phyloP scores from a whole-genome alignment of 2,329 filamentous ascomycete genomes.

The Hypoxylon sp. region DNA sequence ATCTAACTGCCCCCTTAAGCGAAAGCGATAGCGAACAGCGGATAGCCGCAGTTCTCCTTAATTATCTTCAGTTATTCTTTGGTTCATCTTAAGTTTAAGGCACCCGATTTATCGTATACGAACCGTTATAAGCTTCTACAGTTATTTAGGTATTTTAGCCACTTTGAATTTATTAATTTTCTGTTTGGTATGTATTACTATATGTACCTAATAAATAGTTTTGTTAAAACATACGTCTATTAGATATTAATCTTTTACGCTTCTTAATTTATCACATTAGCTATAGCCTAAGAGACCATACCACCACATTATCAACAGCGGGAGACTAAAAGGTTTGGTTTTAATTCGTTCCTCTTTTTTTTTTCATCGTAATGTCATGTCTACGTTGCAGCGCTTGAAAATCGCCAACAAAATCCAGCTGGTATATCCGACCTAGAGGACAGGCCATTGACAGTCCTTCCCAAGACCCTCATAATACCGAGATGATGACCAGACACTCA shows the following conservation, averaged over 20 bases:
- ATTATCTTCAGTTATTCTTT: no score
- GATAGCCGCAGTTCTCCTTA: no score
- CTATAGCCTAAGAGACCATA: neutral
- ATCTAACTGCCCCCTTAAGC: neutral
- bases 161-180: no score
- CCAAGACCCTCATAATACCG: slow-evolving; percentile 9
- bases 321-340: neutral
- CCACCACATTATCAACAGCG: neutral
- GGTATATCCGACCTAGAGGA: slow-evolving; percentile 28
- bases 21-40: no score
- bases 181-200: no score
- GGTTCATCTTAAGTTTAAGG: no score
- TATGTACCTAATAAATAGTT: slow-evolving; percentile 47
- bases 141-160: no score
- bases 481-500: slow-evolving; percentile 11
- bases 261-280: slow-evolving; percentile 1
- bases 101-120: no score
- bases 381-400: slow-evolving; percentile 5
- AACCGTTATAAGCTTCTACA: no score
- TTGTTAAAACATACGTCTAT: neutral
- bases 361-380: slow-evolving; percentile 13
- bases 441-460: neutral
- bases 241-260: neutral
- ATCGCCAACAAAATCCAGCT: slow-evolving; percentile 14
- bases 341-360: neutral